These are phyloP conservation scores for Coemansia erecta DNA, from an alignment of 192 early-diverging fungal species.

Conservation along the genomic window DNA sequence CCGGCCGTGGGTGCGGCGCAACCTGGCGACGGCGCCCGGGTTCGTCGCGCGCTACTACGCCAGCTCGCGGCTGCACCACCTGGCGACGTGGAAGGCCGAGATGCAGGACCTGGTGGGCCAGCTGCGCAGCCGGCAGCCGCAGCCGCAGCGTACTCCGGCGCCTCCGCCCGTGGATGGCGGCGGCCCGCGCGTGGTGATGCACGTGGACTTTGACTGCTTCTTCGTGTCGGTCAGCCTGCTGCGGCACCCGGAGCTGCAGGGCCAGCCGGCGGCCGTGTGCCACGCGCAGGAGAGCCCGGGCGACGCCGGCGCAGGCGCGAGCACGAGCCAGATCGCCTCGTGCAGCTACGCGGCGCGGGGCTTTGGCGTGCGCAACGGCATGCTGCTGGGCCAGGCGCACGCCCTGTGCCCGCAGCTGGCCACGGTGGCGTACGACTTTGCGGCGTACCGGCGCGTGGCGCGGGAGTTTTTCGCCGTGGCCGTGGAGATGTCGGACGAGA, in stretches of 20 bases:
- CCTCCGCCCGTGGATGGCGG: no score
- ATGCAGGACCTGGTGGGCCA: constrained; percentile 60
- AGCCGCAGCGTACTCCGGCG: no score
- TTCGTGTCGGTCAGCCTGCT: constrained; percentile 82
- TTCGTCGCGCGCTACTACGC: constrained; percentile 65
- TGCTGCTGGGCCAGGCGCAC: constrained; percentile 70
- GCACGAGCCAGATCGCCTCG: constrained; percentile 69
- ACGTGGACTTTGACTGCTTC: constrained; percentile 94
- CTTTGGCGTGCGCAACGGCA: constrained; percentile 77
- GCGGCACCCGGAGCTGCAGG: constrained; percentile 62
- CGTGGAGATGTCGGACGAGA: constrained; percentile 59
- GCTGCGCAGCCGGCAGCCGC: constrained; percentile 6
- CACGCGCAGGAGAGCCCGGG: constrained; percentile 56
- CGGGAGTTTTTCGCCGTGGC: constrained; percentile 70
- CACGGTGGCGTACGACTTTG: constrained; percentile 76
- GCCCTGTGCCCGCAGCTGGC: constrained; percentile 61
- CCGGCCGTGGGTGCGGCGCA: constrained; percentile 41
- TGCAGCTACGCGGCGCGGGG: constrained; percentile 85
- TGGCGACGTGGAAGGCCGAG: constrained; percentile 80
- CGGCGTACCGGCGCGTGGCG: constrained; percentile 61
- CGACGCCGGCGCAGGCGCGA: no score
- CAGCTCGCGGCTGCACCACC: constrained; percentile 72
- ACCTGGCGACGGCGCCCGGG: constrained; percentile 42
- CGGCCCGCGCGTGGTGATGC: constrained; percentile 57
- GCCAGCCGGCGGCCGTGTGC: constrained; percentile 70